Conservation (phyloP, 2,329 filamentous ascomycete species). For the Akanthomyces uredinophilus region DNA sequence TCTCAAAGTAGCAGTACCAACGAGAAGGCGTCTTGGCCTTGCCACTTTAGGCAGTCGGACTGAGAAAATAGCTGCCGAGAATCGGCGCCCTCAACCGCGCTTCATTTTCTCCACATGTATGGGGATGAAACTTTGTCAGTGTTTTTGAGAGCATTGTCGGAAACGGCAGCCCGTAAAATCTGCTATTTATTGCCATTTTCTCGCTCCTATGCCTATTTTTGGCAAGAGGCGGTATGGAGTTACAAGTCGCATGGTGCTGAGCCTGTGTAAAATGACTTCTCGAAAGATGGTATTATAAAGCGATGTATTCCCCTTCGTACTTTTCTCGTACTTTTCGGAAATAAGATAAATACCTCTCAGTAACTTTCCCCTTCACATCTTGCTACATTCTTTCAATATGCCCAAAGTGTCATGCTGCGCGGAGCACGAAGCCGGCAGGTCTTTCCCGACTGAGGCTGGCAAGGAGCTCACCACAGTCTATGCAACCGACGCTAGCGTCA, state of each 20-base stretch:
- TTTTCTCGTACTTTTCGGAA: no score
- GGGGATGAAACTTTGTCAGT: not conserved
- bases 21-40: not conserved
- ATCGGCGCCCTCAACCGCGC: not conserved
- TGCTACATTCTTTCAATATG: not conserved
- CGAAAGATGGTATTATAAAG: not conserved
- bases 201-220: not conserved
- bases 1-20: not conserved
- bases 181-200: not conserved
- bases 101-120: not conserved
- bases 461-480: constrained; percentile 18
- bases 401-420: constrained; percentile 1
- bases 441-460: constrained; percentile 22
- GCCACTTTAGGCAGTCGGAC: constrained; percentile 4
- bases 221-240: not conserved
- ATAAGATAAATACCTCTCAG: not conserved
- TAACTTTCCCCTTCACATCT: not conserved
- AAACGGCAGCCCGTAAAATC: no score
- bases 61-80: constrained; percentile 8
- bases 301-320: no score
- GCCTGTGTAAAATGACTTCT: not conserved
- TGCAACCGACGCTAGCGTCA: constrained; percentile 20
- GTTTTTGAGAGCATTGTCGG: not conserved
- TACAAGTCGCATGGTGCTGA: not conserved
- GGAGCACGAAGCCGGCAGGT: constrained; percentile 6